Evolutionary conservation across 106 monocot species (phyloP), one percentile per base, ranked within the genome.

Genomic region (Xerophyta viscosa): DNA sequence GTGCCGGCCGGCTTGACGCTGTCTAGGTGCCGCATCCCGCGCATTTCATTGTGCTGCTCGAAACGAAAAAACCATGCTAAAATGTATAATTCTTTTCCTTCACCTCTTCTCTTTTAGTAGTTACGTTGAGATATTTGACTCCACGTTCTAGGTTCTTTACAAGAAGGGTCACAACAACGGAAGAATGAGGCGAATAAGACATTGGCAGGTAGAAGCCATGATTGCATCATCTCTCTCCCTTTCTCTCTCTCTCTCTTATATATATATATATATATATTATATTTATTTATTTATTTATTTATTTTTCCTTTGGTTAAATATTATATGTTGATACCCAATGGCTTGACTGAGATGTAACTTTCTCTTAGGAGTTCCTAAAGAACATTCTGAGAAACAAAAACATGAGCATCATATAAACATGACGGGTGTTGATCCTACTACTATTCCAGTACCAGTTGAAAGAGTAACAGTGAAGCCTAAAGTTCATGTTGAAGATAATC

Each of bases 321-420:
- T 20, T 46, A 46, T 46, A 44, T 17, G 18, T 46, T 64, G n/a
- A 37, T 7, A 54, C n/a, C n/a, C n/a, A n/a, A n/a, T n/a, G n/a
- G n/a, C n/a, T n/a, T n/a, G n/a, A n/a, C n/a, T 50, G 18, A 24
- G 27, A 24, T 25, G 10, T 12, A 25, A 3, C 1, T 45, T 58
- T 4, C 24, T 69, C 23, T 58, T 57, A 48, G 15, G 63, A 83
- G 78, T 55, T 55, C 54, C 71, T 29, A 62, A 67, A 44, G 68
- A 77, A 59, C 60, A 44, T 63, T 41, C 41, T 48, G 60, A 70
- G 39, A 57, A 72, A 64, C 50, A 11, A 21, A 68, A 65, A 14
- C 44, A 56, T 30, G 73, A 71, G 46, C 24, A n/a, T 48, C 48
- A 53, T 37, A 76, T 49, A 24, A 63, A 71, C 30, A 66, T 59